phyloP scores from a whole-genome alignment of 352 stramenopile species.

The Chrysophaeum taylorii region DNA sequence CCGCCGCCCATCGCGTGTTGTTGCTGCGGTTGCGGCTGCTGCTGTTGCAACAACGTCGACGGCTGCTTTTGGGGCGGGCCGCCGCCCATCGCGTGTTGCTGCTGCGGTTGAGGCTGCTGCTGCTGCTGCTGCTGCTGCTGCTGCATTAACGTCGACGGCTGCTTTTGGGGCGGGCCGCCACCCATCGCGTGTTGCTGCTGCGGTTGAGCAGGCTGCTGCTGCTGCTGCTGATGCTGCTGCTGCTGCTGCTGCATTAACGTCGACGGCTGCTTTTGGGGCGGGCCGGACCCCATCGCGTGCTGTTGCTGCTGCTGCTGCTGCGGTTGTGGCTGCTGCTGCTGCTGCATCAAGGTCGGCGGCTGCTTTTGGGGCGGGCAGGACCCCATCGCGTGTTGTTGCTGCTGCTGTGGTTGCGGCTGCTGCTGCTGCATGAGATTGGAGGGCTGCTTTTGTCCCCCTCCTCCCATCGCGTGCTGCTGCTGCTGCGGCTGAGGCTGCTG shows the following conservation, averaged over 20 bases:
- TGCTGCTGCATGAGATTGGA: no score
- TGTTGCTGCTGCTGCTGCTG: background rate
- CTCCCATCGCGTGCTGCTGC: no score
- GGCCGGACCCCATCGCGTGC: no score
- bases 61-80: background rate
- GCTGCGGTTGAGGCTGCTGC: background rate
- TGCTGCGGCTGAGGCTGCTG: background rate
- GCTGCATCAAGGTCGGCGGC: no score
- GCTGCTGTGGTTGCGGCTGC: no score
- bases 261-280: background rate
- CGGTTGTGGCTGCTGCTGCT: background rate
- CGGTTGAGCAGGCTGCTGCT: background rate
- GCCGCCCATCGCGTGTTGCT: no score
- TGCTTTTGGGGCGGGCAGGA: no score
- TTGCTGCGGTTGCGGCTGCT: background rate
- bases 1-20: background rate
- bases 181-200: background rate
- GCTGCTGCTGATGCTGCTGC: background rate
- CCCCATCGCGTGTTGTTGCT: no score
- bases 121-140: background rate
- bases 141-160: no score
- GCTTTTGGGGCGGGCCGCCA: no score
- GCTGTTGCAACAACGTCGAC: background rate
- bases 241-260: background rate
- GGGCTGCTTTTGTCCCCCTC: no score